These are phyloP conservation scores for Populus ilicifolia DNA, from an alignment of 345 rosid species.

Conservation along the genomic window DNA sequence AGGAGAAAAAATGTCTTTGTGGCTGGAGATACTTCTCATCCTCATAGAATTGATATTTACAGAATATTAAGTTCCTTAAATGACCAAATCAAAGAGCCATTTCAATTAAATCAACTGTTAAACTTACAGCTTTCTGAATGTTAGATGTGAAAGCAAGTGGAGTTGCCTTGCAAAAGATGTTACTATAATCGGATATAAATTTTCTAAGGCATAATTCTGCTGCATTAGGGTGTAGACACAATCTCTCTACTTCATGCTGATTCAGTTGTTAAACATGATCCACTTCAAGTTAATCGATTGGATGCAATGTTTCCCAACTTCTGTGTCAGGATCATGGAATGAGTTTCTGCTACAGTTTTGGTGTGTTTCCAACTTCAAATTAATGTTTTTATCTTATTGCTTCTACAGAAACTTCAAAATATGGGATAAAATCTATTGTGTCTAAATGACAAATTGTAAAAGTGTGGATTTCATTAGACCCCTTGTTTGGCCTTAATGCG, in stretches of 20 bases:
- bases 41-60: constrained; percentile 46
- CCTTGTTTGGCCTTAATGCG: neutral
- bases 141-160: constrained; percentile 6
- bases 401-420: neutral
- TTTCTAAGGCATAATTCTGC: neutral
- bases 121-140: constrained; percentile 24
- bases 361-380: neutral
- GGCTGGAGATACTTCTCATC: constrained; percentile 73
- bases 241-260: too few relatives aligned
- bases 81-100: constrained; percentile 56
- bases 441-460: neutral
- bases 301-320: neutral
- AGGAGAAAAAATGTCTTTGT: constrained; percentile 52
- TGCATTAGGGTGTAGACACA: neutral
- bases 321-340: neutral
- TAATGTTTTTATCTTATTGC: neutral
- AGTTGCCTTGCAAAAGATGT: neutral
- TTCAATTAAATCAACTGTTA: constrained; percentile 23
- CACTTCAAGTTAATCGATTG: neutral
- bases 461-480: neutral
- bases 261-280: neutral
- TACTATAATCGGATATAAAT: neutral
- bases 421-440: neutral
- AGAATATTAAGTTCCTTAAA: constrained; percentile 35
- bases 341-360: neutral